phyloP scores from a whole-genome alignment of 768 basidiomycete species.

The Leccinum arenicola region DNA sequence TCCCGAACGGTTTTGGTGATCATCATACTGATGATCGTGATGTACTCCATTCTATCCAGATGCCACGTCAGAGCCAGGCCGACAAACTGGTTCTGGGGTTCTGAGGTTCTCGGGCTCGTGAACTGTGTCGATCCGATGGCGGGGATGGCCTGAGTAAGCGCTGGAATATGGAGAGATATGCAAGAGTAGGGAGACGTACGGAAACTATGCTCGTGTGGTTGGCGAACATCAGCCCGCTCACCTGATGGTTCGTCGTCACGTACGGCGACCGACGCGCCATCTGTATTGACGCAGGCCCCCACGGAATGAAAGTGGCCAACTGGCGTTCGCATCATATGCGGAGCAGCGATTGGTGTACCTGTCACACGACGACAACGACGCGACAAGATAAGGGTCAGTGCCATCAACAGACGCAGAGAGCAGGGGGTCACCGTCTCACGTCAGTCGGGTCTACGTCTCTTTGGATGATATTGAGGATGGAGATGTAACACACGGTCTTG shows the following conservation, averaged over 20 bases:
- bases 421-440: slow-evolving; percentile 39
- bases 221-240: slow-evolving; percentile 97
- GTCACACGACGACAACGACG: neutral
- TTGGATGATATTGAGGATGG: slow-evolving; percentile 97
- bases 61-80: too few species aligned
- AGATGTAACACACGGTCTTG: slow-evolving; percentile 94
- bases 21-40: too few species aligned
- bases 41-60: too few species aligned
- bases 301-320: slow-evolving; percentile 98
- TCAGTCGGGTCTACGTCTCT: slow-evolving; percentile 98
- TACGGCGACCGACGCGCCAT: slow-evolving; percentile 93
- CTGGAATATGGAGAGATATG: neutral
- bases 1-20: too few species aligned
- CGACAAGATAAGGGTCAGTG: neutral
- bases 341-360: slow-evolving; percentile 97
- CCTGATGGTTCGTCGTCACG: slow-evolving; percentile 83
- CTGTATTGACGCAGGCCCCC: slow-evolving; percentile 98
- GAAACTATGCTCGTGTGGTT: slow-evolving; percentile 98
- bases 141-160: too few species aligned
- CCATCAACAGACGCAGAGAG: neutral
- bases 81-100: too few species aligned
- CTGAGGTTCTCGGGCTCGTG: too few species aligned
- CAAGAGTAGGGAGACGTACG: slow-evolving; percentile 42
- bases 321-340: slow-evolving; percentile 90
- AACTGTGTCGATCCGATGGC: too few species aligned